A percentile compares a stretch with the other conserved stretches of the same genome.
Evolutionary conservation across 352 stramenopile genomes (phyloP).

Genomic region (Pythium pyrilobum): DNA sequence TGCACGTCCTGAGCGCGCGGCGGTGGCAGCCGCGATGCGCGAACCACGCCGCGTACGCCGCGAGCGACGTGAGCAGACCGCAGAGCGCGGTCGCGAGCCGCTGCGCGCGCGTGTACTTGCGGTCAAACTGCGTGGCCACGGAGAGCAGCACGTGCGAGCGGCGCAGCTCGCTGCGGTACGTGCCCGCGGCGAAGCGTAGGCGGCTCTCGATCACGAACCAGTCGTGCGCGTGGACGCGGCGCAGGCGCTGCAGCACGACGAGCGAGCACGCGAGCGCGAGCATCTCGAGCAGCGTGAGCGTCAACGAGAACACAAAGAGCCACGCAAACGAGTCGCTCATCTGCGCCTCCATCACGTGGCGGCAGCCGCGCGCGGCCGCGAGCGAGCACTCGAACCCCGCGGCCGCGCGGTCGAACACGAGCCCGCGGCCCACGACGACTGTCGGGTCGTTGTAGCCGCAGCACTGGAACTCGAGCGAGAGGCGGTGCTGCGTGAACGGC

Average conservation of each 20-base stretch:
- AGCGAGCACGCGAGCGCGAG: neutral
- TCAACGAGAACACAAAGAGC: constrained; percentile 7
- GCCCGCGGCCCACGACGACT: constrained; percentile 11
- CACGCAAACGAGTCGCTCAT: constrained; percentile 12
- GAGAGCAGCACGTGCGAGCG: constrained; percentile 45
- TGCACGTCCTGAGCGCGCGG: constrained; percentile 54
- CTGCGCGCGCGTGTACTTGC: constrained; percentile 53
- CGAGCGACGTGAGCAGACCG: constrained; percentile 34
- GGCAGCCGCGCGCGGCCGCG: constrained; percentile 12
- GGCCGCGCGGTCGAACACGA: constrained; percentile 20
- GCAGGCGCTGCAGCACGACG: constrained; percentile 5
- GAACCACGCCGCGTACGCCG: constrained; percentile 44
- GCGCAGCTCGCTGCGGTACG: constrained; percentile 43
- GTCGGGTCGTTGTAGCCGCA: constrained; percentile 31
- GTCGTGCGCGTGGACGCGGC: constrained; percentile 5
- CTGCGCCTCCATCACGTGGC: constrained; percentile 13
- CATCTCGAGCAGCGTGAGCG: constrained; percentile 12
- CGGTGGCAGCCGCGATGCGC: constrained; percentile 51
- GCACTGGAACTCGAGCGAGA: constrained; percentile 26
- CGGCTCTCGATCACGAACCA: constrained; percentile 29
- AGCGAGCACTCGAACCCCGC: constrained; percentile 20
- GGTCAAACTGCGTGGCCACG: constrained; percentile 39
- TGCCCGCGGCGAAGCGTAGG: constrained; percentile 46
- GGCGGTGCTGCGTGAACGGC: constrained; percentile 14
- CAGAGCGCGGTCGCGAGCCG: constrained; percentile 48